Percentiles rank a stretch among this genome's conserved stretches.
Evolutionary conservation across 257 asterid species (phyloP).

Genomic region (Nicotiana tabacum): DNA sequence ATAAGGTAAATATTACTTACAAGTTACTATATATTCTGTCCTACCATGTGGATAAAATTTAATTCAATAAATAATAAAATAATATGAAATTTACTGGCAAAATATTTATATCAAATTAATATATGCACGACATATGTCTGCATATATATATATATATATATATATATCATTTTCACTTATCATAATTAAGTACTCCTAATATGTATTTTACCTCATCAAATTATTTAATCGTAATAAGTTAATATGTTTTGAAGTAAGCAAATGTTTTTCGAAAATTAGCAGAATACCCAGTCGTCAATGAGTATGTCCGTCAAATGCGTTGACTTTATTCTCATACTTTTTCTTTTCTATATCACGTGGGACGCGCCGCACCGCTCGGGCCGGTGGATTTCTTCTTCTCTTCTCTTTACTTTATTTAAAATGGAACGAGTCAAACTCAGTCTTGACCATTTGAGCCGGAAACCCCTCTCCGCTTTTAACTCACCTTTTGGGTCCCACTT

Average conservation of each 20-base stretch:
- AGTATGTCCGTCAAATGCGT: conserved; percentile 54
- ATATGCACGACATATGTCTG: no score
- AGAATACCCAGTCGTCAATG: background rate
- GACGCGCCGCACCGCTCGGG: conserved; percentile 78
- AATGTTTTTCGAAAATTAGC: background rate
- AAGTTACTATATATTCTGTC: no score
- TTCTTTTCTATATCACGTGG: conserved; percentile 74
- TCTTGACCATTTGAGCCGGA: conserved; percentile 63
- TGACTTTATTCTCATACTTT: conserved; percentile 37
- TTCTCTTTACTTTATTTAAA: background rate
- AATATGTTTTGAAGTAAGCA: background rate
- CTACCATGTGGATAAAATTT: no score
- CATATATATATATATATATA: no score
- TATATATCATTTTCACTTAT: no score
- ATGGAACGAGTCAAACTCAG: conserved; percentile 60
- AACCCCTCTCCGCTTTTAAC: conserved; percentile 14
- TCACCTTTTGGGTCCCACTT: conserved; percentile 26
- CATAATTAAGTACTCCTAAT: no score
- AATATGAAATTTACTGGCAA: no score
- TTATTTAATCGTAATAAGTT: no score
- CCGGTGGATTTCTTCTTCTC: conserved; percentile 33
- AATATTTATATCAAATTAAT: no score
- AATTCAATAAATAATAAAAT: no score
- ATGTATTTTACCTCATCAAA: no score
- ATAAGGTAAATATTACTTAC: no score